Conservation (phyloP, 805 yeast species). For the Metschnikowia kofuensis region DNA sequence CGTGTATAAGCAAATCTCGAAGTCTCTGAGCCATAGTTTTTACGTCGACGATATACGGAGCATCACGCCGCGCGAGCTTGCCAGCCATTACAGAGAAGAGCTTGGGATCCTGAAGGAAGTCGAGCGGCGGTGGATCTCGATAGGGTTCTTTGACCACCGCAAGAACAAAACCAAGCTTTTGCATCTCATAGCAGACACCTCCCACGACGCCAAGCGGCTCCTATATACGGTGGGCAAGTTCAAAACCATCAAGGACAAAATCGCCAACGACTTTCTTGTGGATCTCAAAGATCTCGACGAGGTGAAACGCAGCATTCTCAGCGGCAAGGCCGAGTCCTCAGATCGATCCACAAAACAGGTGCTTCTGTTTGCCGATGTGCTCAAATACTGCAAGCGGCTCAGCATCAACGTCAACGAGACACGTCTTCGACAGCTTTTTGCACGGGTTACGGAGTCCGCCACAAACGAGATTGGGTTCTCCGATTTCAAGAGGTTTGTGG, state of each 20-base stretch:
- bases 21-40: conserved; percentile 25
- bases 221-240: conserved; percentile 57
- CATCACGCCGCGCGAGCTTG: conserved; percentile 63
- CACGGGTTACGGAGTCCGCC: conserved; percentile 32
- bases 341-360: conserved; percentile 25
- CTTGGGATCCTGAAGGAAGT: conserved; percentile 66
- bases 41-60: conserved; percentile 62
- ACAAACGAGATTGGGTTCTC: conserved; percentile 52
- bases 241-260: conserved; percentile 58
- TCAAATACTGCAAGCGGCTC: conserved; percentile 59
- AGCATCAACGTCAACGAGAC: conserved; percentile 68
- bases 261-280: conserved; percentile 50
- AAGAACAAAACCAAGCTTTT: conserved; percentile 70
- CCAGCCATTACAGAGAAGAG: conserved; percentile 83
- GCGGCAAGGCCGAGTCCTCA: conserved; percentile 19
- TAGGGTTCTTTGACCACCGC: conserved; percentile 62
- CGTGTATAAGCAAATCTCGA: conserved; percentile 42
- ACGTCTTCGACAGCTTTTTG: conserved; percentile 50
- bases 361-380: conserved; percentile 64
- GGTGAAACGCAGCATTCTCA: conserved; percentile 23
- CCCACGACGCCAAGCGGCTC: conserved; percentile 54
- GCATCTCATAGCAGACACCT: conserved; percentile 72
- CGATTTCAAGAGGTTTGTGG: conserved; percentile 75
- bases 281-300: conserved; percentile 38
- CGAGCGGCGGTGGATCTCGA: conserved; percentile 72